phyloP scores from a whole-genome alignment of 2,329 filamentous ascomycete genomes.

The Aspergillus flavus region DNA sequence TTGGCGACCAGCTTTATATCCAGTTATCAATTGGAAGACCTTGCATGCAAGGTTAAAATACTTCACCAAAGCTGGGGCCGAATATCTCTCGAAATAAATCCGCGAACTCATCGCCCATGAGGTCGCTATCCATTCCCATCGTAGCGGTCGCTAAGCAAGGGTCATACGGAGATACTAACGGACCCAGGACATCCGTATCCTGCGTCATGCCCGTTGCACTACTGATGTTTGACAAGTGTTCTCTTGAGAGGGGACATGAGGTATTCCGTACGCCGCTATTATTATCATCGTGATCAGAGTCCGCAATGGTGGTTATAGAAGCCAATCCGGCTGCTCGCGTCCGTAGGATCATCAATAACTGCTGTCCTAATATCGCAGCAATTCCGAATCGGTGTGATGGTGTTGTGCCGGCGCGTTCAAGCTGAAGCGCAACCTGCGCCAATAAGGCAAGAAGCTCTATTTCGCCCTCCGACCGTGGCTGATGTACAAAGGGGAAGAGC shows the following conservation, averaged over 20 bases:
- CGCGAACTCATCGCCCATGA: slow-evolving; percentile 24
- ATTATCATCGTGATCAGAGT: not conserved
- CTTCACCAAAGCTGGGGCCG: slow-evolving; percentile 26
- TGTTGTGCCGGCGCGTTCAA: slow-evolving; percentile 30
- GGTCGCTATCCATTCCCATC: slow-evolving; percentile 11
- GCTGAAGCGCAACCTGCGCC: slow-evolving; percentile 28
- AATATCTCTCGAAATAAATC: slow-evolving; percentile 32
- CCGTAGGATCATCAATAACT: slow-evolving; percentile 30
- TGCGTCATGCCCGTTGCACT: not conserved
- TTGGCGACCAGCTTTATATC: no score
- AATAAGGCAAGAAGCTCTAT: slow-evolving; percentile 31
- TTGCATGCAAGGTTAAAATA: not conserved
- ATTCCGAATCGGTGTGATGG: slow-evolving; percentile 33
- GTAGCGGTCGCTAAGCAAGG: slow-evolving; percentile 23
- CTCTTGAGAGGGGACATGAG: no score
- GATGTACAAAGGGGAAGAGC: slow-evolving; percentile 27
- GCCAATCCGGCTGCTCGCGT: slow-evolving; percentile 20
- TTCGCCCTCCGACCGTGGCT: slow-evolving; percentile 19
- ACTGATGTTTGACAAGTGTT: fast-evolving
- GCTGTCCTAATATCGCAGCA: slow-evolving; percentile 32
- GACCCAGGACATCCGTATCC: not conserved
- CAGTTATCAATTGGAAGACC: no score
- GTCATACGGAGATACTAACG: slow-evolving; percentile 22
- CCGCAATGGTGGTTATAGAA: not conserved
- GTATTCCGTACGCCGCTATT: fast-evolving